Conservation (phyloP, 2,329 filamentous ascomycete species). For the Ceratocystis harringtonii region DNA sequence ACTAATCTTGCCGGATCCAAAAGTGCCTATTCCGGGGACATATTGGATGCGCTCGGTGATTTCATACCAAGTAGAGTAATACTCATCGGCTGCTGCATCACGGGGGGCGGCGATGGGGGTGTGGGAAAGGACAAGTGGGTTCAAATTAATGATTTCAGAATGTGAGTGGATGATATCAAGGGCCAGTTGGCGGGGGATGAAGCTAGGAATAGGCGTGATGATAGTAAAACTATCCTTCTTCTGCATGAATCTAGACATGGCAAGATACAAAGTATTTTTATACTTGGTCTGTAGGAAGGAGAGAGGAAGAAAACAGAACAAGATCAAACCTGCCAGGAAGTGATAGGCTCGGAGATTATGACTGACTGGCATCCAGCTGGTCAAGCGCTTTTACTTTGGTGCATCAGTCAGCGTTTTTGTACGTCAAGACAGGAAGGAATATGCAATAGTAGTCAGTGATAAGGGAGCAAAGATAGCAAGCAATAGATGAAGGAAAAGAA, state of each 20-base stretch:
- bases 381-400: not conserved
- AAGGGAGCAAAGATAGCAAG: not conserved
- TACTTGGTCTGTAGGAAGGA: not conserved
- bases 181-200: slow-evolving; percentile 56
- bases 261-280: not conserved
- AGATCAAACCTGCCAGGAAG: not conserved
- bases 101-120: slow-evolving; percentile 51
- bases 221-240: slow-evolving; percentile 54
- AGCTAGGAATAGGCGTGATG: slow-evolving; percentile 53
- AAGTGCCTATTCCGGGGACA: slow-evolving; percentile 48
- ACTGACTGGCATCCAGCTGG: not conserved
- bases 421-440: not conserved
- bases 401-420: not conserved
- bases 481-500: not conserved
- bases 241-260: slow-evolving; percentile 31
- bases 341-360: not conserved
- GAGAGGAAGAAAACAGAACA: not conserved
- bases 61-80: slow-evolving; percentile 60
- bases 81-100: slow-evolving; percentile 53
- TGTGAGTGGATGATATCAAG: slow-evolving; percentile 59
- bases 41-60: slow-evolving; percentile 55
- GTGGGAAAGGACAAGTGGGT: slow-evolving; percentile 51
- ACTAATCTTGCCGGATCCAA: slow-evolving; percentile 48
- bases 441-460: not conserved
- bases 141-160: slow-evolving; percentile 54